These are phyloP conservation scores for Leccinum pachyderme DNA, from an alignment of 1,284 basidiomycete genomes.

Conservation along the genomic window DNA sequence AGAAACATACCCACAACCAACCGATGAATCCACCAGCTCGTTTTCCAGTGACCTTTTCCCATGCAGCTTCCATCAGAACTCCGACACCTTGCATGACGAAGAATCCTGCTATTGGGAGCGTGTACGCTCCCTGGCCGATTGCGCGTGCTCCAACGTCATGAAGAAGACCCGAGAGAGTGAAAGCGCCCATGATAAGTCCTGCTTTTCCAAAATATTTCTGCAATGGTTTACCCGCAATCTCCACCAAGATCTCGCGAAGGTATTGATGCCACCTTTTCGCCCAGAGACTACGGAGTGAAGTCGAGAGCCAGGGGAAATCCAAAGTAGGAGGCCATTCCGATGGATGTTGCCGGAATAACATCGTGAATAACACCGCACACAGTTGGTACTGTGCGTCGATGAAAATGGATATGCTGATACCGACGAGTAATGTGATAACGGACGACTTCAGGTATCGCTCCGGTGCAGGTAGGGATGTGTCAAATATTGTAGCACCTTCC, in stretches of 20 bases:
- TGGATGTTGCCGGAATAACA: constrained; percentile 36
- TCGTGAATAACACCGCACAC: constrained; percentile 42
- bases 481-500: constrained; percentile 45
- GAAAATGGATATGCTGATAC: constrained; percentile 40
- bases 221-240: constrained; percentile 31
- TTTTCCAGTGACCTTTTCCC: constrained; percentile 40
- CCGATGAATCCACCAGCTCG: constrained; percentile 47
- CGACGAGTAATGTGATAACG: constrained; percentile 40
- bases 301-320: constrained; percentile 38
- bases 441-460: constrained; percentile 45
- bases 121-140: constrained; percentile 53
- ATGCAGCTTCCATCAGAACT: constrained; percentile 46
- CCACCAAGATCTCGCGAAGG: constrained; percentile 40
- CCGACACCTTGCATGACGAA: constrained; percentile 59
- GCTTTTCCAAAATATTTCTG: constrained; percentile 41
- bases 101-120: constrained; percentile 44
- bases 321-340: constrained; percentile 45
- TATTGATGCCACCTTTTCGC: constrained; percentile 46
- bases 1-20: constrained; percentile 47
- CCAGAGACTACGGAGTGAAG: constrained; percentile 44
- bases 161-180: constrained; percentile 53
- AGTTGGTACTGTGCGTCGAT: constrained; percentile 46
- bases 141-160: constrained; percentile 59
- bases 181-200: constrained; percentile 53
- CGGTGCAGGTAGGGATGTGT: constrained; percentile 39